Evolutionary conservation across 2,329 filamentous ascomycete genomes (phyloP), one percentile per base, ranked within the genome.

Genomic region (Aspergillus fijiensis): DNA sequence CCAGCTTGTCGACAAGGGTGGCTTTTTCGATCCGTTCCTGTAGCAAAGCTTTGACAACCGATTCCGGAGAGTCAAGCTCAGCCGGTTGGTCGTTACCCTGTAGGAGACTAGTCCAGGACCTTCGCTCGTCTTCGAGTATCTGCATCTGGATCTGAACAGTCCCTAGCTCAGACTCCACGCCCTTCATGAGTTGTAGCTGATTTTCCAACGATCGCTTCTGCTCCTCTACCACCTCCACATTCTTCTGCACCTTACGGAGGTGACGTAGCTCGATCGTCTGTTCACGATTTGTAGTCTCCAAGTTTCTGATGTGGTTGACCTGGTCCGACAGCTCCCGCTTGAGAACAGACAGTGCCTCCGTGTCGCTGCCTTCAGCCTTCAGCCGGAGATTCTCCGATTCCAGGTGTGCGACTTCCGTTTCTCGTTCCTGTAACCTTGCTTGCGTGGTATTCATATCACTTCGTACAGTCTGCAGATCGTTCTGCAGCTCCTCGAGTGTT

Each of bases 161-260:
- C 10, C 86, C 83, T 12, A 98, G 81, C 70, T 97, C 90, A 29
- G 85, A 82, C 69, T 95, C 87, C 10, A 96, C 70, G 12, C 85
- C 82, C 59, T 91, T 87, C 75, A 94, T 89, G 42, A 89, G 81
- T 61, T 91, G 87, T 1, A 99, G 74, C 70, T 87, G 91, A 33
- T 88, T 87, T 74, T 95, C 89, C 23, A 99, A 79, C 0, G 87
- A 86, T 63, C 91, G 84, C 80, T 98, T 98, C 79, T 99, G 92
- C 74, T 99, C 95, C 72, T 99, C 92, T 0, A 98, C 90, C 2
- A 99, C 85, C 70, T 96, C 91, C 1, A 96, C 88, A n/a, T 90
- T 91, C 76, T 91, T 94, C 73, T 92, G 88, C 3, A 89, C 79
- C 66, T 92, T 90, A 14, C 92, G 88, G 42, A 96, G 83, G 66